Evolutionary conservation across 225 moss, liverwort and hornwort genomes (phyloP), one percentile per base, ranked within the genome.

Genomic region (Pseudisothecium myosuroides): DNA sequence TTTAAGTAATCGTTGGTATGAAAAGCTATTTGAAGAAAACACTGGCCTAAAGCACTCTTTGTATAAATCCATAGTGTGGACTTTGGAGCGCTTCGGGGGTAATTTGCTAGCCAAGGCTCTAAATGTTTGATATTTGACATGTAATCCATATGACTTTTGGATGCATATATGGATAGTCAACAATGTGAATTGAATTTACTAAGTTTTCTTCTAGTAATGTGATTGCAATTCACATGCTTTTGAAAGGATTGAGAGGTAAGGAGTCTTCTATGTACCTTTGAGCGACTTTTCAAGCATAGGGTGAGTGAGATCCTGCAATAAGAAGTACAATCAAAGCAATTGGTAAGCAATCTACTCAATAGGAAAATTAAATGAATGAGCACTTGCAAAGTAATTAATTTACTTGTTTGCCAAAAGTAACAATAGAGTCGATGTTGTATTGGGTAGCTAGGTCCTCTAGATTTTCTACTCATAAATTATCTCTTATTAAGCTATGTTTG

Each of bases 231-330:
- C 13, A 50, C 13, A 36, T 54, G 36, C 36, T 22, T 76, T 52
- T 14, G 37, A 54, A 76, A 54, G 1, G 0, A 77, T 37, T 24
- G 14, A 37, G 6, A 86, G 76, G 85, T 89, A 83, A 68, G 15
- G 39, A 56, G 74, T 62, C 69, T 17, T 49, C 80, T 92, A 95
- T 94, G 0, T 52, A 52, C 36, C 97, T 93, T 84, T 80, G 29
- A 98, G 89, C 39, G 91, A 91, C 82, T 87, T 87, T 62, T 91
- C 90, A 43, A 97, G 88, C 32, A 96, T 32, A 7, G 95, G 94
- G 19, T 96, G 94, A 43, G 87, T 66, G 58, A 97, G 93, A 93
- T 96, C 93, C 95, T 97, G 89, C 88, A 63, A 76, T 23, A 14
- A 14, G 3, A 49, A 52, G 14, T 12, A n/a, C n/a, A 76, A 76